phyloP scores from a whole-genome alignment of 176 grass and related monocot species.

The Melocanna baccifera region DNA sequence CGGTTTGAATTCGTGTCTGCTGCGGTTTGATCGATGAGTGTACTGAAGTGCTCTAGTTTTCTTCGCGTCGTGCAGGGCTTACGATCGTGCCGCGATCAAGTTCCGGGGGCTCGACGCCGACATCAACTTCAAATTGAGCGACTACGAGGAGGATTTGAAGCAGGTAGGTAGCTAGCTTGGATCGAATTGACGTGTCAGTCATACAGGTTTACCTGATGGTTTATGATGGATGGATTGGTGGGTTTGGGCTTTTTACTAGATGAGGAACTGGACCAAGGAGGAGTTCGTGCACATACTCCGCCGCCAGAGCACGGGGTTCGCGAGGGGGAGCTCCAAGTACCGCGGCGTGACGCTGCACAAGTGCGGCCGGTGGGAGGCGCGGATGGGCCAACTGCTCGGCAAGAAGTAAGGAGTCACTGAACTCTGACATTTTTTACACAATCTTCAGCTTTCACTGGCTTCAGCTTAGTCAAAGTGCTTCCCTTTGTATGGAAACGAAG shows the following conservation, averaged over 20 bases:
- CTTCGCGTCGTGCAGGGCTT: conserved; percentile 48
- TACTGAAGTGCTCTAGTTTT: background rate
- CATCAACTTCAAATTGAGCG: conserved; percentile 88
- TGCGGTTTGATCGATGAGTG: background rate
- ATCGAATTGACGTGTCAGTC: background rate
- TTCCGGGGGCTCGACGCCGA: conserved; percentile 89
- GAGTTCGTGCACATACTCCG: conserved; percentile 99
- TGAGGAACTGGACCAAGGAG: conserved; percentile 92
- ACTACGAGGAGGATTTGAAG: conserved; percentile 94
- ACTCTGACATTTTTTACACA: background rate
- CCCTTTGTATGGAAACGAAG: background rate
- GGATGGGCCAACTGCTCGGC: conserved; percentile 96
- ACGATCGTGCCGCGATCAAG: conserved; percentile 94
- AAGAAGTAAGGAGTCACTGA: conserved; percentile 68
- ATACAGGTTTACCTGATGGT: background rate
- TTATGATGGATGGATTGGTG: background rate
- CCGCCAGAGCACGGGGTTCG: conserved; percentile 94
- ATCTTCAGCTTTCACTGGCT: background rate
- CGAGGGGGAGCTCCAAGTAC: conserved; percentile 91
- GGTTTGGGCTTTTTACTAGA: conserved; percentile 37
- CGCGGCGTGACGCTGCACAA: conserved; percentile 95
- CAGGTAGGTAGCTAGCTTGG: conserved; percentile 34
- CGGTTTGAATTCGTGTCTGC: background rate
- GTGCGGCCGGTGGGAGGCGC: conserved; percentile 94
- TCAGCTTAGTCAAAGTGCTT: background rate